These are phyloP conservation scores for Babesia ovata DNA, from an alignment of 169 alveolate species.

Conservation along the genomic window DNA sequence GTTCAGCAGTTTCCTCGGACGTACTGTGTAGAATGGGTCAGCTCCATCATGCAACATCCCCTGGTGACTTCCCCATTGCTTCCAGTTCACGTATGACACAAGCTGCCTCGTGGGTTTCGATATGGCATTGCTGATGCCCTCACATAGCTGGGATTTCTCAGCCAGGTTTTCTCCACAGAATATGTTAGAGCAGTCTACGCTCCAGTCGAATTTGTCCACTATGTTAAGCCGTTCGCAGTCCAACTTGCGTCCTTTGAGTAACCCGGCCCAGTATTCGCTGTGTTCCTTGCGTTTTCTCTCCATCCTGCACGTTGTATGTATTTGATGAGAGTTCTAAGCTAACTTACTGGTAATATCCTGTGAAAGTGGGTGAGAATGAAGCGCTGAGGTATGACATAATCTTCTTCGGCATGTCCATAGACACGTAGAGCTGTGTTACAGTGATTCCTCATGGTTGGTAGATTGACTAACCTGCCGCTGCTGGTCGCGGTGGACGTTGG, in stretches of 20 bases:
- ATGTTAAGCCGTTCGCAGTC: constrained; percentile 41
- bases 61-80: constrained; percentile 1
- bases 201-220: constrained; percentile 33
- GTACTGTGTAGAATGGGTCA: constrained; percentile 27
- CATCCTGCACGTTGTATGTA: neutral
- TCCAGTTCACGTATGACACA: constrained; percentile 21
- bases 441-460: too few species aligned
- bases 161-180: constrained; percentile 33
- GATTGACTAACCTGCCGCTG: constrained; percentile 15
- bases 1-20: constrained; percentile 32
- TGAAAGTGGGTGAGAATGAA: constrained; percentile 36
- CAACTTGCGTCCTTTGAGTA: constrained; percentile 59
- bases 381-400: constrained; percentile 45
- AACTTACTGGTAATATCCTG: constrained; percentile 51
- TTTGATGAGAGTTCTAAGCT: too few species aligned
- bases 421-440: constrained; percentile 17
- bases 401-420: constrained; percentile 52
- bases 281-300: constrained; percentile 38
- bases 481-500: constrained; percentile 25
- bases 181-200: constrained; percentile 19
- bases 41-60: neutral
- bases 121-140: constrained; percentile 13
- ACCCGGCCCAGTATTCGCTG: constrained; percentile 72
- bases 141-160: constrained; percentile 17
- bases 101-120: constrained; percentile 20